Base-by-base conservation (phyloP, 306 rosid species). In the Ormosia emarginata region DNA sequence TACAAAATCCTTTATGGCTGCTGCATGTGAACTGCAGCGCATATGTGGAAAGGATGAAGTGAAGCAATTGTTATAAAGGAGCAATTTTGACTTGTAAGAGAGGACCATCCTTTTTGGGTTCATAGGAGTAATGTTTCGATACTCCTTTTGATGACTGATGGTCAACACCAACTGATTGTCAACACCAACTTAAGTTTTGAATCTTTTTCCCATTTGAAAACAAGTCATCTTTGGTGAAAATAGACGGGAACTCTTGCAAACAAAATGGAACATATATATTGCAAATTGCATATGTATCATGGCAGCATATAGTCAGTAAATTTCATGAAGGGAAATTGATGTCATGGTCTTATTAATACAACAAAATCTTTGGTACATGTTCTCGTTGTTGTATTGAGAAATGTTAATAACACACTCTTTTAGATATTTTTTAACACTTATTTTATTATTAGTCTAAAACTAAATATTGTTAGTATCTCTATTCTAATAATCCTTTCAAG, bases 1-100 rank as follows among this genome's bases (percentile, higher is more conserved):
- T 75, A 5, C 92, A 93, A 93, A 91, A 77, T 90, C 90, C 17
- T 89, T 89, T 88, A 74, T 90, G 89, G 93, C 92, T 39, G 91
- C 94, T 9, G 89, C 93, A 6, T 86, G 83, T 13, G 92, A 94
- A 86, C 94, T 92, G 71, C 89, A 85, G 71, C 89, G 92, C 70
- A 88, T 90, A 75, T 88, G 92, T 67, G 90, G 92, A 53, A 83
- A 81, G 13, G 93, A 87, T 61, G 89, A 91, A 84, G 82, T 77
- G 44, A 86, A 84, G 64, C 93, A 75, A 46, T 53, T 80, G 50
- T 59, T 86, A 64, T 85, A 74, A 85, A 68, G 80, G 71, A 57
- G 74, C 74, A 80, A 52, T 67, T 81, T 61, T 64, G 58, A 44
- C 71, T 67, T 71, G 64, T 52, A 63, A 78, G 87, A 75, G 71